Conservation (phyloP, 1,284 basidiomycete genomes). For the Ceratobasidium sp. region DNA sequence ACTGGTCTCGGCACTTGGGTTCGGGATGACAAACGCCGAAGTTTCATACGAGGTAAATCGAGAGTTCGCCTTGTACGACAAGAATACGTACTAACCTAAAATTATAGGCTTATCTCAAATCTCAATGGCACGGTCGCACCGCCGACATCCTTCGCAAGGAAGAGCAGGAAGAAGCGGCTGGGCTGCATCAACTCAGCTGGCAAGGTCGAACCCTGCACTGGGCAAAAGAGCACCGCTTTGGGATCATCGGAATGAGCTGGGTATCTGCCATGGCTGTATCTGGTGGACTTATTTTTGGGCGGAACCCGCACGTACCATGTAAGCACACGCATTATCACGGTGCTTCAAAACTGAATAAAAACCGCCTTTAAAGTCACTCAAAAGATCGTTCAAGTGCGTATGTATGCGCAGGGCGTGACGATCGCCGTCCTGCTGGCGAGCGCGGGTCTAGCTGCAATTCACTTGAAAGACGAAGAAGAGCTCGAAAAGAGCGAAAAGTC, state of each 20-base stretch:
- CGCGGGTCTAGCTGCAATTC: slow-evolving; percentile 30
- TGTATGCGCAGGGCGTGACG: slow-evolving; percentile 36
- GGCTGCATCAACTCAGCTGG: slow-evolving; percentile 17
- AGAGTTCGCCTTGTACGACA: neutral
- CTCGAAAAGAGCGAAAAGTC: slow-evolving; percentile 64
- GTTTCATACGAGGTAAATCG: slow-evolving; percentile 24
- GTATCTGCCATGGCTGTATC: slow-evolving; percentile 26
- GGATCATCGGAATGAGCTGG: slow-evolving; percentile 36
- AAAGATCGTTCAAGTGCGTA: slow-evolving; percentile 38
- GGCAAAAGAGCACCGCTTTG: slow-evolving; percentile 36
- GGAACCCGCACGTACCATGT: slow-evolving; percentile 32
- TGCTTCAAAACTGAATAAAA: neutral
- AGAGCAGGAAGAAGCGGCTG: slow-evolving; percentile 9
- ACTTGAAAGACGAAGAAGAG: slow-evolving; percentile 59
- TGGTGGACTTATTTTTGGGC: slow-evolving; percentile 24
- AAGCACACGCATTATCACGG: neutral
- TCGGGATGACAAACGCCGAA: slow-evolving; percentile 39
- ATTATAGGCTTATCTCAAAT: slow-evolving; percentile 26
- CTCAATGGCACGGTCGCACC: slow-evolving; percentile 22
- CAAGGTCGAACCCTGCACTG: slow-evolving; percentile 22
- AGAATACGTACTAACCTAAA: neutral
- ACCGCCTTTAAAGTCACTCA: slow-evolving; percentile 12
- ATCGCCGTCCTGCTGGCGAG: slow-evolving; percentile 26
- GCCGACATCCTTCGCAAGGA: slow-evolving; percentile 33
- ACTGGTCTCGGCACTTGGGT: slow-evolving; percentile 17